Evolutionary conservation across 768 basidiomycete species (phyloP).

Genomic region (Kondoa malvinella): DNA sequence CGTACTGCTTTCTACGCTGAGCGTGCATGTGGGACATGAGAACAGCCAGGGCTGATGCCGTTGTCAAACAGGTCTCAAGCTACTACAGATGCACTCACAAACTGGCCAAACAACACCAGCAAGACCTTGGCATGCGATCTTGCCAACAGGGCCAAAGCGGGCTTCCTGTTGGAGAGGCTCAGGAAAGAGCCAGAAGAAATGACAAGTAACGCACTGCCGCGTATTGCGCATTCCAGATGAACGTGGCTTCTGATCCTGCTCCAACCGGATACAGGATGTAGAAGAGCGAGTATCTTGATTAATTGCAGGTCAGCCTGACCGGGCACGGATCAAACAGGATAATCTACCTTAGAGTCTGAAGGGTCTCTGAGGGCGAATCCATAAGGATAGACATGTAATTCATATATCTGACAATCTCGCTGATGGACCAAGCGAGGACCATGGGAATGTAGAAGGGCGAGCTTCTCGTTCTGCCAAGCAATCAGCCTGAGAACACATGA

Average conservation of each 20-base stretch:
- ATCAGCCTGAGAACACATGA: neutral
- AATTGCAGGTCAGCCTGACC: conserved; percentile 34
- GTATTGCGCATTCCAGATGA: conserved; percentile 62
- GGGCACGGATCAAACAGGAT: neutral
- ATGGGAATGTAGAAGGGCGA: conserved; percentile 74
- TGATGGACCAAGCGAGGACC: conserved; percentile 79
- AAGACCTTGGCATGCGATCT: conserved; percentile 5
- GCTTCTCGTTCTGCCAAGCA: conserved; percentile 36
- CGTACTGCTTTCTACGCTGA: conserved; percentile 39
- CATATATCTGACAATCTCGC: conserved; percentile 78
- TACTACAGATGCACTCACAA: conserved; percentile 23
- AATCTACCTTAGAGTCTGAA: conserved; percentile 32
- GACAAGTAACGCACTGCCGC: conserved; percentile 19
- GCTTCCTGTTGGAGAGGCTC: conserved; percentile 73
- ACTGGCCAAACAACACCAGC: conserved; percentile 39
- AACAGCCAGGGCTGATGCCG: conserved; percentile 19
- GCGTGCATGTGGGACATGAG: conserved; percentile 43
- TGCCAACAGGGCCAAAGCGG: conserved; percentile 41
- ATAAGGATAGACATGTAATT: conserved; percentile 63
- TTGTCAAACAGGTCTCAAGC: no score
- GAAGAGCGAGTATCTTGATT: conserved; percentile 70
- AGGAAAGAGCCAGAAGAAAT: conserved; percentile 25
- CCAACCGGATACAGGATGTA: conserved; percentile 86
- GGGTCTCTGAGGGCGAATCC: conserved; percentile 34
- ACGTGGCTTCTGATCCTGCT: conserved; percentile 72